Conservation (phyloP, 805 yeast genomes). For the Yarrowia sp. region DNA sequence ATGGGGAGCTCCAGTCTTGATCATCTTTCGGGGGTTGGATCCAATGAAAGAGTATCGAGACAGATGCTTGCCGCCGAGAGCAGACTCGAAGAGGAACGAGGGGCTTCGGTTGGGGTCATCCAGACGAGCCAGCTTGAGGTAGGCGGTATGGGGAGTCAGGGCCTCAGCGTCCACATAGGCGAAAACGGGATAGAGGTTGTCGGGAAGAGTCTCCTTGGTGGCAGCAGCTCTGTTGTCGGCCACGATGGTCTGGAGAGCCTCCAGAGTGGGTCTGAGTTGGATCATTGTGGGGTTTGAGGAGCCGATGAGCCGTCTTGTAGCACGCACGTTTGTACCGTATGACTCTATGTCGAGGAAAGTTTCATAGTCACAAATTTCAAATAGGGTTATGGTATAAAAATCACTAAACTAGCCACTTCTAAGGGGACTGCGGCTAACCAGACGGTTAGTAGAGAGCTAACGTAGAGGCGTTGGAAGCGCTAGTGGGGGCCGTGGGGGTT, state of each 20-base stretch:
- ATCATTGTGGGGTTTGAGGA: conserved; percentile 6
- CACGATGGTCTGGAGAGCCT: conserved; percentile 28
- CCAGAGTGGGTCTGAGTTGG: conserved; percentile 38
- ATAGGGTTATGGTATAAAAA: conserved; percentile 23
- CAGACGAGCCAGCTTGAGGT: conserved; percentile 72
- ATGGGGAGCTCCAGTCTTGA: conserved; percentile 77
- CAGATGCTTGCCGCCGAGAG: conserved; percentile 85
- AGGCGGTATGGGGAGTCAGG: conserved; percentile 89
- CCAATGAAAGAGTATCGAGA: conserved; percentile 95
- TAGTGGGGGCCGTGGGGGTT: conserved; percentile 7
- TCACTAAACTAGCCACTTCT: neutral
- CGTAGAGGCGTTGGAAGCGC: conserved; percentile 14
- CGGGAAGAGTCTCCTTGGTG: conserved; percentile 28
- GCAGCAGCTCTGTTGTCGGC: conserved; percentile 25
- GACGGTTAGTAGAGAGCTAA: conserved; percentile 3
- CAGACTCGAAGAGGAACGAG: conserved; percentile 87
- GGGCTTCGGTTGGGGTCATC: conserved; percentile 53
- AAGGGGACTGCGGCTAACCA: conserved; percentile 6
- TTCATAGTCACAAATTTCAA: conserved; percentile 33
- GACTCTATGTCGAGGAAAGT: conserved; percentile 37
- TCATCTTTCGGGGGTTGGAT: conserved; percentile 77
- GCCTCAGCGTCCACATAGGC: conserved; percentile 76
- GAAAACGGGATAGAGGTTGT: conserved; percentile 81
- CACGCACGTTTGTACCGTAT: conserved; percentile 13
- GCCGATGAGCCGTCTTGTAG: neutral